Evolutionary conservation across 2,329 filamentous ascomycete species (phyloP).

Genomic region (Ampelomyces quisqualis): DNA sequence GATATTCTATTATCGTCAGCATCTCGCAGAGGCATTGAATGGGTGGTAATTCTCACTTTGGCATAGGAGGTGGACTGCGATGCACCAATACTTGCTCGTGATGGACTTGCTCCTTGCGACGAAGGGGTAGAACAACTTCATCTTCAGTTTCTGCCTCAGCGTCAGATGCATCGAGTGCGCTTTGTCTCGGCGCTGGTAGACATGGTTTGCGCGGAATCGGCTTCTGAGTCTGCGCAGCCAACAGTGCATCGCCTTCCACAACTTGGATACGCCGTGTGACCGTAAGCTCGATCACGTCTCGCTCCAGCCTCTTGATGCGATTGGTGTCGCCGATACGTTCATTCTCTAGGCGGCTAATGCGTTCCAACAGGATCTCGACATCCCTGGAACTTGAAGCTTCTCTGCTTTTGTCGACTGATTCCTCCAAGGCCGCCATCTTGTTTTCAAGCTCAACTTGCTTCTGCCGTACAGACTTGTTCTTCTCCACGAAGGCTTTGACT

Average conservation of each 20-base stretch:
- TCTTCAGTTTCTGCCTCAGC: conserved; percentile 11
- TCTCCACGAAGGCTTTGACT: conserved; percentile 16
- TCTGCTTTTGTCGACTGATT: conserved; percentile 10
- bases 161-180: not conserved
- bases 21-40: not conserved
- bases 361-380: conserved; percentile 7
- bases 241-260: not conserved
- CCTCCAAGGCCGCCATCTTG: conserved; percentile 9
- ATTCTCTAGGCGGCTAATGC: conserved; percentile 17
- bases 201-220: not conserved
- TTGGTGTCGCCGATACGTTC: conserved; percentile 8
- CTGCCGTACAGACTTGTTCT: conserved; percentile 17
- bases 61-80: not conserved
- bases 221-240: not conserved
- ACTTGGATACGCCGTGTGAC: not conserved
- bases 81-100: conserved; percentile 6
- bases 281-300: conserved; percentile 9
- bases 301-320: conserved; percentile 12
- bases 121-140: conserved; percentile 2
- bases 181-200: not conserved
- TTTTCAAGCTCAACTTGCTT: conserved; percentile 21
- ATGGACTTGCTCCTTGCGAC: not conserved
- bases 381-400: conserved; percentile 1
- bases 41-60: conserved; percentile 2
- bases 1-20: conserved; percentile 8